Base-by-base conservation (phyloP, 345 rosid species). In the Anacardium occidentale region DNA sequence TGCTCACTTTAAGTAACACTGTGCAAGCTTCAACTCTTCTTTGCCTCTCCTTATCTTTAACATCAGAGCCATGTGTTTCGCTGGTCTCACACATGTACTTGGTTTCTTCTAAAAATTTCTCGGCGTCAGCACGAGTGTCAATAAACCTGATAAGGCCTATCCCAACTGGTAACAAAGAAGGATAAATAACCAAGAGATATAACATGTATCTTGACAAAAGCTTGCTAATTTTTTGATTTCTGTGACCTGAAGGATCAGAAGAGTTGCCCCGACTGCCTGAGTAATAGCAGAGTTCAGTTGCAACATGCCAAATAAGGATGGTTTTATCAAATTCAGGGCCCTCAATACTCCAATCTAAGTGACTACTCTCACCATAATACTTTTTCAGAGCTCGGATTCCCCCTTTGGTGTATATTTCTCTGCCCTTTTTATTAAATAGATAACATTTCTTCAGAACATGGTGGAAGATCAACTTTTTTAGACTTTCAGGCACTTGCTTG, bases 131-230 rank as follows among this genome's bases (percentile, higher is more conserved):
- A 54, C 26, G 2, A 13, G 72, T 68, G 53, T 68, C 72, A 3
- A 62, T 62, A 7, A 68, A 68, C 34, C 72, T 68, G 72, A 68
- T 68, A 34, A 52, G 72, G 37, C 72, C 72, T 68, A 68, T 55
- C 37, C 62, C 72, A 68, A 55, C 72, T 22, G 72, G 62, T 51
- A 68, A 22, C 37, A 68, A 58, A 48, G 54, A 68, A 55, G 72
- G 62, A 68, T 54, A 54, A 50, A 55, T 21, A 20, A 68, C 50
- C 42, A 54, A 51, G 5, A 68, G 62, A 68, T 21, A 68, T 32
- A 68, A 0, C 62, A 68, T 68, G 7, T 68, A 68, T 17, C 25
- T 50, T 52, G 72, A 68, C 52, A 68, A 42, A 3, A 20, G 62
- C 72, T 40, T 68, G 72, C 72, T 22, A 32, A 40, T 54, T 55